These are phyloP conservation scores for Lentinus tigrinus DNA, from an alignment of 768 basidiomycete genomes.

Conservation along the genomic window DNA sequence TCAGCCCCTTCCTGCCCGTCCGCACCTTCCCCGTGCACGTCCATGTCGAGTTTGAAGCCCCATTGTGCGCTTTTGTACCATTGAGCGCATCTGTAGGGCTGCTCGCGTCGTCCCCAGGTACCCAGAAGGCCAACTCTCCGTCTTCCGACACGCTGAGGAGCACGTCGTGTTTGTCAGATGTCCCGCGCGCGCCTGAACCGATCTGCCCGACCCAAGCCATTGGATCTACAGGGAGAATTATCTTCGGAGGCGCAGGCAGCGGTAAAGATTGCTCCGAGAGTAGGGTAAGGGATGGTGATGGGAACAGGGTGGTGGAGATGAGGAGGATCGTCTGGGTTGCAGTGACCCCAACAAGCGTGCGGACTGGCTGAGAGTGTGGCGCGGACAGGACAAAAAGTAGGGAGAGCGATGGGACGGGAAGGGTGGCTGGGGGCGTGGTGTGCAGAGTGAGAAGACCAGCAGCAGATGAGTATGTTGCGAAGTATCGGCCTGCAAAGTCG, in stretches of 20 bases:
- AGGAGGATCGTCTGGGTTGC: constrained; percentile 58
- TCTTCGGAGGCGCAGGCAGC: constrained; percentile 38
- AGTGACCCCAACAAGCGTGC: constrained; percentile 67
- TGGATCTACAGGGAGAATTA: constrained; percentile 78
- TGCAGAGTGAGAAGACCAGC: constrained; percentile 52
- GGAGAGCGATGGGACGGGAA: constrained; percentile 50
- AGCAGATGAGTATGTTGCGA: constrained; percentile 59
- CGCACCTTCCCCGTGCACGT: constrained; percentile 70
- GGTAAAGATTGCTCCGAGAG: constrained; percentile 54
- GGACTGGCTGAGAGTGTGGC: constrained; percentile 32
- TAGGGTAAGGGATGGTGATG: constrained; percentile 39
- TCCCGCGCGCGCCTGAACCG: constrained; percentile 9
- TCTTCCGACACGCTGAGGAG: constrained; percentile 73
- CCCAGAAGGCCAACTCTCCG: constrained; percentile 90
- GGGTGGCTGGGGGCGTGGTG: constrained; percentile 40
- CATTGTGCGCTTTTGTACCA: background rate
- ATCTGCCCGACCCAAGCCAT: constrained; percentile 69
- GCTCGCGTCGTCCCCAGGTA: constrained; percentile 41
- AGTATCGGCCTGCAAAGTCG: constrained; percentile 43
- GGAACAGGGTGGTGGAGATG: constrained; percentile 39
- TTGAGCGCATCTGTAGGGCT: background rate
- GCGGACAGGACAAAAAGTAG: constrained; percentile 58
- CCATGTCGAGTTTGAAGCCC: constrained; percentile 38
- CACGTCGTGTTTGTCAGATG: constrained; percentile 53
- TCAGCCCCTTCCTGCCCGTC: constrained; percentile 65